These are phyloP conservation scores for Euptelea pleiosperma DNA, from an alignment of 164 flowering plant species.

Conservation along the genomic window DNA sequence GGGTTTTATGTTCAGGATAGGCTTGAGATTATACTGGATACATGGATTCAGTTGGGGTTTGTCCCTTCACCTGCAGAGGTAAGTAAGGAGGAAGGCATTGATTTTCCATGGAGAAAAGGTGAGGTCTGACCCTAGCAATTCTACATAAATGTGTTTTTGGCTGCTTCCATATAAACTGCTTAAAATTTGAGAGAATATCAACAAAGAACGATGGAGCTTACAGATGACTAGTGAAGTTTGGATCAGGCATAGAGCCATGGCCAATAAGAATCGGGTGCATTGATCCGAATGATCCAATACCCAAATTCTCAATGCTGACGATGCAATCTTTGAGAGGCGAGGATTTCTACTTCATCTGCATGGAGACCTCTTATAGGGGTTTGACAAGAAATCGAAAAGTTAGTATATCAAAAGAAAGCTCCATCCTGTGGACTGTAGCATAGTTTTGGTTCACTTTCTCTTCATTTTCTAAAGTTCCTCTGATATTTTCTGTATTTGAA, in stretches of 20 bases:
- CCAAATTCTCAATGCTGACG: constrained; percentile 47
- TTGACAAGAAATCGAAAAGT: constrained; percentile 30
- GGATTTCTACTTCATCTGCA: constrained; percentile 68
- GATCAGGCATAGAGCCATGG: constrained; percentile 56
- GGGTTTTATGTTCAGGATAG: constrained; percentile 53
- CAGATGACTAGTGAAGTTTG: constrained; percentile 27
- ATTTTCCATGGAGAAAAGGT: constrained; percentile 56
- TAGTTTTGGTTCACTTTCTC: background rate
- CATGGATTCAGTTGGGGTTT: constrained; percentile 53
- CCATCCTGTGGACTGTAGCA: background rate
- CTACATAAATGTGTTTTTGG: background rate
- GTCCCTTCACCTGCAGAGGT: constrained; percentile 87
- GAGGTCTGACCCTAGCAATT: constrained; percentile 5
- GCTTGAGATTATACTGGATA: constrained; percentile 66
- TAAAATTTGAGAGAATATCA: constrained; percentile 14
- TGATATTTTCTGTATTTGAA: constrained; percentile 8
- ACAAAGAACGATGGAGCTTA: constrained; percentile 24
- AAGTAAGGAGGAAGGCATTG: constrained; percentile 67
- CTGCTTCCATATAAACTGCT: constrained; percentile 3
- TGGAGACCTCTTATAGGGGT: constrained; percentile 42
- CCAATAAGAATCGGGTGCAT: constrained; percentile 80
- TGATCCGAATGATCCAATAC: constrained; percentile 43
- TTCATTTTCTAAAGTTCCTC: background rate
- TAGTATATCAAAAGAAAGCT: constrained; percentile 14
- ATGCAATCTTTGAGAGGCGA: constrained; percentile 48